Base-by-base conservation (phyloP, 441 rosid genomes). In the Eruca vesicaria region DNA sequence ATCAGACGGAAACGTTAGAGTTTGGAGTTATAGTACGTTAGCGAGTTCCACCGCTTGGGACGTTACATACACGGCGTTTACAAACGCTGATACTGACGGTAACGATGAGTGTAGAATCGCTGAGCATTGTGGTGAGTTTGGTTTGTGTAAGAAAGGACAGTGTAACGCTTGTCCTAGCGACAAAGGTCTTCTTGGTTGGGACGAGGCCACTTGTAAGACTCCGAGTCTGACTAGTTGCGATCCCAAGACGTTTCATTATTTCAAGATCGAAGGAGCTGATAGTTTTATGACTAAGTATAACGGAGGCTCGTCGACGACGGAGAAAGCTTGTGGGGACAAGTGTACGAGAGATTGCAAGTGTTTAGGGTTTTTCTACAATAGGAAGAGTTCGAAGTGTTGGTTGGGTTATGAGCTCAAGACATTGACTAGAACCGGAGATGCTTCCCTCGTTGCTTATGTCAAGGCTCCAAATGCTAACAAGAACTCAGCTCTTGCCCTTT, bases 401-500 rank as follows among this genome's bases (percentile, higher is more conserved):
- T 73, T 86, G 50, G 88, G 88, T 74, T 83, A 84, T 61, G 98
- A 89, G 67, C 75, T 87, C 15, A 87, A 63, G 78, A 90, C 98
- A 5, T 63, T 90, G 33, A 83, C 81, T 6, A 82, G 78, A 73
- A 86, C 86, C 43, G 76, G 74, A 0, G 84, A 86, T 68, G 76
- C 94, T 14, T 79, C 89, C 0, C 85, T 85, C 16, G 48, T 88
- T 70, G 96, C 88, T 28, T 85, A 78, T 66, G 88, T 87, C 2
- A 90, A 86, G 48, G 74, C 63, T 18, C 79, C 90, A 20, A 80
- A 86, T 66, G 65, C 36, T 28, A 66, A 3, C 15, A 66, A 72
- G 33, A 48, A 66, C 38, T 14, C 67, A 33, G 11, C 9, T 52
- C 58, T 52, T 52, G 58, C 58, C 52, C 58, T 64, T 21, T 76